Percentiles rank a stretch among this genome's conserved stretches.
Conservation (phyloP, 306 rosid species). For the Pyrus betulifolia region DNA sequence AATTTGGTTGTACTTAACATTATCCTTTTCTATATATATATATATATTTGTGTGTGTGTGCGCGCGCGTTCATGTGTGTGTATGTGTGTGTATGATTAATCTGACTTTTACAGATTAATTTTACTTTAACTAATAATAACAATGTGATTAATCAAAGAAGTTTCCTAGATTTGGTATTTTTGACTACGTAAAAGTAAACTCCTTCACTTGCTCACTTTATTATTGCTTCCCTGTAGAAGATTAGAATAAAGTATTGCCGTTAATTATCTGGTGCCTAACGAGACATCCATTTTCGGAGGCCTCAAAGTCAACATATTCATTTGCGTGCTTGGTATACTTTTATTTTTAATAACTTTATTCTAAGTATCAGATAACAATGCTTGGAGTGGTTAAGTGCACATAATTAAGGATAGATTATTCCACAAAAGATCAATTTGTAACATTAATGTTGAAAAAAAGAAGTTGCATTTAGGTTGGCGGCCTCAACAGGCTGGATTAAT, state of each 20-base stretch:
- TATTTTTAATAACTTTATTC: not conserved
- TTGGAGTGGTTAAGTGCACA: not conserved
- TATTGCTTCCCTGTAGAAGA: not conserved
- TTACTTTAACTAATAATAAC: not conserved
- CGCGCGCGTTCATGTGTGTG: too few species aligned
- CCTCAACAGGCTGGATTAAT: not conserved
- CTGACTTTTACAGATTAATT: not conserved
- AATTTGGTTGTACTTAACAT: too few species aligned
- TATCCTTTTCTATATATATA: too few species aligned
- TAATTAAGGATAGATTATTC: not conserved
- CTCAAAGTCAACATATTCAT: not conserved
- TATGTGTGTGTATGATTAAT: not conserved
- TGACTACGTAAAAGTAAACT: not conserved
- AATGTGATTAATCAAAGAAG: not conserved
- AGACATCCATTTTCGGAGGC: not conserved
- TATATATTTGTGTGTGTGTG: too few species aligned
- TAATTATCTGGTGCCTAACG: not conserved
- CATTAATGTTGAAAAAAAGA: not conserved
- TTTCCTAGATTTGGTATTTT: not conserved
- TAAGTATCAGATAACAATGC: not conserved
- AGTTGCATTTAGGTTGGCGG: conserved; percentile 10
- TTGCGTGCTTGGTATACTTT: not conserved
- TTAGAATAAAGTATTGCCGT: not conserved
- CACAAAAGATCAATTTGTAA: not conserved
- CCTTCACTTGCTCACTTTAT: not conserved